Evolutionary conservation across 1,284 basidiomycete species (phyloP).

Genomic region (Xerocomus nothofagi): DNA sequence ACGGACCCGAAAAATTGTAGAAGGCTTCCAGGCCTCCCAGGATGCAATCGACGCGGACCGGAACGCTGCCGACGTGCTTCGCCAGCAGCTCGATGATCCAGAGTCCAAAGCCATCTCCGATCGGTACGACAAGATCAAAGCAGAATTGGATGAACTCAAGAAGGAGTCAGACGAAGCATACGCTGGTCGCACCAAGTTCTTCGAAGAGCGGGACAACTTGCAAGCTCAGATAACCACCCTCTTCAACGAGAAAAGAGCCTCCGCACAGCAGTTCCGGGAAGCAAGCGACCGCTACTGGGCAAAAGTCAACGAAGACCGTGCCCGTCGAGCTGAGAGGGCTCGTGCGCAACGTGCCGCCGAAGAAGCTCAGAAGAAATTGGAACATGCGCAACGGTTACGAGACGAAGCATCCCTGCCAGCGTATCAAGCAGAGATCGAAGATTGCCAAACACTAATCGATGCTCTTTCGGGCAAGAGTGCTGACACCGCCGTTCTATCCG

Average conservation of each 20-base stretch:
- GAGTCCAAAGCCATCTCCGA: constrained; percentile 83
- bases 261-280: constrained; percentile 70
- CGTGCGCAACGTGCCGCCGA: constrained; percentile 82
- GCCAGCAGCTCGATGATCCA: constrained; percentile 88
- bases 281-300: constrained; percentile 79
- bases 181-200: constrained; percentile 80
- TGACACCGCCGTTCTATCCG: constrained; percentile 53
- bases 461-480: constrained; percentile 79
- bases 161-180: constrained; percentile 86
- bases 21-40: constrained; percentile 79
- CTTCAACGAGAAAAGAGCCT: constrained; percentile 80
- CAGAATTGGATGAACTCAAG: constrained; percentile 85
- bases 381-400: constrained; percentile 77
- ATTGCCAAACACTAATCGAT: constrained; percentile 93
- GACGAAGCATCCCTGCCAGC: constrained; percentile 93
- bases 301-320: constrained; percentile 84
- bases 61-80: constrained; percentile 75
- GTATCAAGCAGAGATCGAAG: constrained; percentile 93
- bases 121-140: constrained; percentile 80
- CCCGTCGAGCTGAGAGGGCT: constrained; percentile 77
- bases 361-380: constrained; percentile 82
- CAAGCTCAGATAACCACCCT: constrained; percentile 73
- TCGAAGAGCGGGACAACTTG: constrained; percentile 83
- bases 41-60: constrained; percentile 83
- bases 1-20: constrained; percentile 71